Base-by-base conservation (phyloP, 1,284 basidiomycete genomes). In the Trichosporon inkin region DNA sequence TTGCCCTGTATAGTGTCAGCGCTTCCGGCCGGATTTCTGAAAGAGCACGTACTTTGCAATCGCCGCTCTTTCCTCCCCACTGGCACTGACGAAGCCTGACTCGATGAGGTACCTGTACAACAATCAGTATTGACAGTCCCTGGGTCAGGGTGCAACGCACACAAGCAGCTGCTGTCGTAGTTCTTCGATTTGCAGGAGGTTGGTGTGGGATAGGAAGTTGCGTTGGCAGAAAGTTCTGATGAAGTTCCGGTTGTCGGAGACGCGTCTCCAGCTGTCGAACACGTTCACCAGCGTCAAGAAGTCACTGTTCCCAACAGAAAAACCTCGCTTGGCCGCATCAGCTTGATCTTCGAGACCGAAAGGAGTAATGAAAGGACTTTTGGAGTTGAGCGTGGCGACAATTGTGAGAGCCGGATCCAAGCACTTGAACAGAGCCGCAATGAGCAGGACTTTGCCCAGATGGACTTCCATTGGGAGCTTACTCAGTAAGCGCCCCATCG, bases 391-490 rank as follows among this genome's bases (percentile, higher is more conserved):
- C 0, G 92, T 86, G 2, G 95, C 93, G 1, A 93, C 93, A 62
- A 99, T 94, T 1, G 95, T 97, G 55, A 99, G 81, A 13, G 94
- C 96, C 1, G 95, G 90, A 73, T 98, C 96, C 59, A 99, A 80
- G 73, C 95, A 98, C 55, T 86, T 85, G 78, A 99, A 90, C 24
- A 93, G 75, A 1, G 89, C 87, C 0, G 94, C 89, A 28, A 89
- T 85, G 28, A 99, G 82, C 19, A 99, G 80, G 75, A 99, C 92
- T 80, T 99, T 98, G 54, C 78, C 94, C 17, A 99, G 84, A 73
- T 99, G 92, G 28, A 99, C 94, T 72, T 99, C 96, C 52, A 79
- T 92, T 0, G 96, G 96, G 49, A 99, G 81, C 73, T 92, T 90
- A 80, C 90, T 92, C 49, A 99, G 82, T 34, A 97, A 81, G 54